A percentile compares a stretch with the other conserved stretches of the same genome.
phyloP scores from a whole-genome alignment of 2,329 filamentous ascomycete genomes.

The Xylariaceae sp. region DNA sequence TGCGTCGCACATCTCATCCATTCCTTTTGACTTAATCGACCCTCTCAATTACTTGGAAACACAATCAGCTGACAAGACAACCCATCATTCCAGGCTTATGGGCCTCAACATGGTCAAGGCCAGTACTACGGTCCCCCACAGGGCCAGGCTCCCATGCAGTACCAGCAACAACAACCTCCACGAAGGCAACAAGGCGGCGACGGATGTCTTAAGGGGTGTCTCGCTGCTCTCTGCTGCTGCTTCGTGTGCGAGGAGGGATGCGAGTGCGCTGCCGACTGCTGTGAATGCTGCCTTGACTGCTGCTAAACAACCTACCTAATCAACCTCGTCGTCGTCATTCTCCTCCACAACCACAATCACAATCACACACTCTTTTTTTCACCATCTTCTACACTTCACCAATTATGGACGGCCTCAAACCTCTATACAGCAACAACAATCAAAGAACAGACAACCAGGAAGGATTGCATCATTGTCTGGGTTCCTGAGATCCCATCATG shows the following conservation, averaged over 20 bases:
- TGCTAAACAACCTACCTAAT: too few relatives aligned
- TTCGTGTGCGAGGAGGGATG: slow-evolving; percentile 49
- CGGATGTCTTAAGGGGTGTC: slow-evolving; percentile 43
- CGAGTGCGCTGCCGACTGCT: slow-evolving; percentile 47
- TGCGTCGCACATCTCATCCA: slow-evolving; percentile 26
- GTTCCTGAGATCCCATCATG: too few relatives aligned
- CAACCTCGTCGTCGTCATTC: too few relatives aligned
- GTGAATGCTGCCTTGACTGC: slow-evolving; percentile 38
- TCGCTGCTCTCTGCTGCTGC: slow-evolving; percentile 48
- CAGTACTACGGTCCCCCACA: slow-evolving; percentile 39
- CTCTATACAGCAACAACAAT: too few relatives aligned
- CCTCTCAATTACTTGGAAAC: slow-evolving; percentile 10
- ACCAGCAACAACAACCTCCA: slow-evolving; percentile 41
- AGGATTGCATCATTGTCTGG: too few relatives aligned
- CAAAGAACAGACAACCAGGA: too few relatives aligned
- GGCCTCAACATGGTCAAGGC: slow-evolving; percentile 36
- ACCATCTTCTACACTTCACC: too few relatives aligned
- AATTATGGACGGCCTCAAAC: too few relatives aligned
- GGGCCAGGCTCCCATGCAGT: slow-evolving; percentile 41
- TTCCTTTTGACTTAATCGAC: too few relatives aligned
- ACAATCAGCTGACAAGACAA: slow-evolving; percentile 6
- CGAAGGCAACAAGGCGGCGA: slow-evolving; percentile 31
- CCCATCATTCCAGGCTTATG: slow-evolving; percentile 34
- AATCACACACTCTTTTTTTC: too few relatives aligned
- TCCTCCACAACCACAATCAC: too few relatives aligned